These are phyloP conservation scores for Solanum paucissectum DNA, from an alignment of 257 asterid genomes.

Conservation along the genomic window DNA sequence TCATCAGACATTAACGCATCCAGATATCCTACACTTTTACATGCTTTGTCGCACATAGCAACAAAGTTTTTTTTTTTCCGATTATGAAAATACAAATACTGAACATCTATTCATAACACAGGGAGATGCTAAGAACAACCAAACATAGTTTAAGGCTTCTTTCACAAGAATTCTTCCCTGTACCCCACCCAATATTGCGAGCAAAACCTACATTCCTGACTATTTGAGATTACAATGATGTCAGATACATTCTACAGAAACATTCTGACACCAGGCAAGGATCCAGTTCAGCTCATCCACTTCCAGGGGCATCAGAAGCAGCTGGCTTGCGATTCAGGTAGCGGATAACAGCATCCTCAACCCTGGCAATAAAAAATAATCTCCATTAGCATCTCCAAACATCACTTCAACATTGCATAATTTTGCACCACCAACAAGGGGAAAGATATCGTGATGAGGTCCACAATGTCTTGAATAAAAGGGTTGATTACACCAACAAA, in stretches of 20 bases:
- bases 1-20: background rate
- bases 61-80: background rate
- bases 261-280: background rate
- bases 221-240: background rate
- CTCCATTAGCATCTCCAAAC: background rate
- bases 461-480: background rate
- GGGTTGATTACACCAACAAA: background rate
- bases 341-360: slow-evolving; percentile 94
- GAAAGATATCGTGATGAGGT: background rate
- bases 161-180: background rate
- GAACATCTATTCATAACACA: background rate
- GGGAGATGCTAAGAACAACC: background rate
- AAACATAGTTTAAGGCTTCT: background rate
- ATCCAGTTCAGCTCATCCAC: slow-evolving; percentile 26
- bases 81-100: background rate
- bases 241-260: background rate
- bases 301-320: slow-evolving; percentile 56
- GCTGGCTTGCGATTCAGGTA: slow-evolving; percentile 82
- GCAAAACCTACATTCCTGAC: background rate
- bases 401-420: background rate
- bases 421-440: background rate
- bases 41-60: background rate
- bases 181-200: background rate
- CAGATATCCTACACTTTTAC: background rate
- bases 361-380: slow-evolving; percentile 43